A percentile compares a stretch with the other conserved stretches of the same genome.
Conservation (phyloP, 202 grass and related monocot species). For the Carex arenaria region DNA sequence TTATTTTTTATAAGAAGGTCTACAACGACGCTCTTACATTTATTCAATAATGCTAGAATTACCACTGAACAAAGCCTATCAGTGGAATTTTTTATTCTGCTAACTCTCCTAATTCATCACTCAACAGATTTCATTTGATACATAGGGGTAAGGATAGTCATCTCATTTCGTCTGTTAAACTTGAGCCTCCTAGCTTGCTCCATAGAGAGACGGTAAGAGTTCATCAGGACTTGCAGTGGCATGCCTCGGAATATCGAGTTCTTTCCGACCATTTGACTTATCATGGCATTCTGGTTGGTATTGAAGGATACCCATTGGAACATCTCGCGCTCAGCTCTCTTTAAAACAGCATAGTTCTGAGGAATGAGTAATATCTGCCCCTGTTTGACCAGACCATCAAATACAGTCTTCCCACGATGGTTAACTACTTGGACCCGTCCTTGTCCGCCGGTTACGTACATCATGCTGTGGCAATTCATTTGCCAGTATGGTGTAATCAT, state of each 20-base stretch:
- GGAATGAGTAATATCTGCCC: too few species aligned
- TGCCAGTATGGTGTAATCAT: too few species aligned
- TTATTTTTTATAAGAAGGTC: neutral
- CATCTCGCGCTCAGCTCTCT: too few species aligned
- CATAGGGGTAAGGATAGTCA: conserved; percentile 14
- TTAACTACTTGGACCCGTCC: too few species aligned
- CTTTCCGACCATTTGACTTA: conserved; percentile 17
- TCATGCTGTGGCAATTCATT: too few species aligned
- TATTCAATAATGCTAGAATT: neutral
- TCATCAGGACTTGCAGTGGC: conserved; percentile 24
- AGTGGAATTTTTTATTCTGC: neutral
- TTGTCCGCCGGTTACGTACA: too few species aligned
- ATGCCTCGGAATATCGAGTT: neutral
- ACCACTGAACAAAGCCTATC: conserved; percentile 16
- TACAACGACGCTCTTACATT: neutral
- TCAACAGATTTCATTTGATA: neutral
- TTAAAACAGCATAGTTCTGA: too few species aligned
- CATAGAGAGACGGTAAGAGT: conserved; percentile 20
- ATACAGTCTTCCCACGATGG: too few species aligned
- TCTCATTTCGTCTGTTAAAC: conserved; percentile 21
- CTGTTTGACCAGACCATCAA: too few species aligned
- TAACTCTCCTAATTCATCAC: neutral
- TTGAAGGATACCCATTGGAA: conserved; percentile 32
- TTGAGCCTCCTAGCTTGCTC: conserved; percentile 29
- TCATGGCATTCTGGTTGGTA: conserved; percentile 36